Evolutionary conservation across 495 filamentous ascomycete species (phyloP), one percentile per base, ranked within the genome.

Genomic region (Daldinia decipiens): DNA sequence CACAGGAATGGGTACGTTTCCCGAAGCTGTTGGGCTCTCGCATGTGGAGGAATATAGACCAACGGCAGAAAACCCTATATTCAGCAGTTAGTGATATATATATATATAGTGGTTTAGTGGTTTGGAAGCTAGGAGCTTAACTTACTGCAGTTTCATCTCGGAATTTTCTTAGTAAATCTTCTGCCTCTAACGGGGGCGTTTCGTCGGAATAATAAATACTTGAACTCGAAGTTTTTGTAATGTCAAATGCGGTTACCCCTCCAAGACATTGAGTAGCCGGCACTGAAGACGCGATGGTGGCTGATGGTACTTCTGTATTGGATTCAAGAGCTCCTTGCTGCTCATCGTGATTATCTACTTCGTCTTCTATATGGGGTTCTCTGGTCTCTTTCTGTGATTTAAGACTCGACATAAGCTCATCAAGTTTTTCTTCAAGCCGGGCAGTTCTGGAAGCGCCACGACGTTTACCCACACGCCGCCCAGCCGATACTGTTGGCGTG

Each of bases 381-480:
- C 21, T 38, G 27, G 26, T 31, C 9, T 40, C 68, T 45, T 63
- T 60, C 32, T 71, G 76, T 12, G 77, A 71, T 51, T 82, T 79
- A 12, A 87, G 71, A 2, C 83, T 67, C 13, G 81, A 81, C 26
- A 85, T 81, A 36, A 88, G 78, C 57, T 78, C 79, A 52, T 87
- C 84, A 50, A 87, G 78, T 65, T 86, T 87, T 40, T 81, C 82
- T 65, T 87, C 85, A 3, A 87, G 78, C 34, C 82, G 81, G 12
- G 76, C 77, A 0, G 77, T 17, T 17, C 39, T 40, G 7, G 39
- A 40, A 40, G 3, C n/a, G n/a, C 39, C 39, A 8, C 39, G 39
- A 11, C 39, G 39, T 40, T 40, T 40, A 8, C 39, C 39, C 39
- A 17, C 5, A 6, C 15, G 39, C 1, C 39, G 39, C 39, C 39